Conservation (phyloP, 2,329 filamentous ascomycete species). For the Septoria linicola region DNA sequence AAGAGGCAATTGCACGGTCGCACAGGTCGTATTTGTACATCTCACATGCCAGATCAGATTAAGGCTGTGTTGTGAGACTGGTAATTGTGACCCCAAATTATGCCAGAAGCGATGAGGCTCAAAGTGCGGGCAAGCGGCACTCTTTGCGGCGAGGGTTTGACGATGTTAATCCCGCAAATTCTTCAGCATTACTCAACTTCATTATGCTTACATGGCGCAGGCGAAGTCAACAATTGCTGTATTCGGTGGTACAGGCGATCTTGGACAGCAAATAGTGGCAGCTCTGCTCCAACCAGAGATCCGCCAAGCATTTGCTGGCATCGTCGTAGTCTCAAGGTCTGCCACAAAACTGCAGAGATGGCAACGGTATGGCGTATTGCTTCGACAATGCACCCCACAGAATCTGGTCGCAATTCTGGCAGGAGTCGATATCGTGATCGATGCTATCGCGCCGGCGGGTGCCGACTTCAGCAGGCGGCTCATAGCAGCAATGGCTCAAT, state of each 20-base stretch:
- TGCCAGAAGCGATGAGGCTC: too few species aligned
- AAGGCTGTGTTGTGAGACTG: too few species aligned
- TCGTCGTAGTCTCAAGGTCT: constrained; percentile 5
- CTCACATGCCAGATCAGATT: too few species aligned
- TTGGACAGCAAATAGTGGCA: constrained; percentile 6
- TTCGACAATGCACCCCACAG: constrained; percentile 2
- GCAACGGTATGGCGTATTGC: background rate
- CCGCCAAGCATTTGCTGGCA: constrained; percentile 1
- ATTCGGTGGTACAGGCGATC: constrained; percentile 11
- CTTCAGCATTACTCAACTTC: background rate
- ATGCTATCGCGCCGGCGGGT: constrained; percentile 8
- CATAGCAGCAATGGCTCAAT: constrained; percentile 6
- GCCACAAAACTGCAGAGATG: constrained; percentile 7
- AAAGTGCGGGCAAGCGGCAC: too few species aligned
- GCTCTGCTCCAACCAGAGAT: constrained; percentile 3
- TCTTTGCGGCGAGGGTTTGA: background rate
- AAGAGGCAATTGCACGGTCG: too few species aligned
- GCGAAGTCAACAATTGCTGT: constrained; percentile 6
- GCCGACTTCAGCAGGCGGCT: constrained; percentile 5
- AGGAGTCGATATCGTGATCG: constrained; percentile 10
- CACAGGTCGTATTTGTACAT: too few species aligned
- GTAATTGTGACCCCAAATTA: too few species aligned
- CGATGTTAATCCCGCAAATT: background rate
- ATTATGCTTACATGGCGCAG: background rate
- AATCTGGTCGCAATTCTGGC: background rate